phyloP scores from a whole-genome alignment of 2,329 filamentous ascomycete genomes.

The Aspergillus felis region DNA sequence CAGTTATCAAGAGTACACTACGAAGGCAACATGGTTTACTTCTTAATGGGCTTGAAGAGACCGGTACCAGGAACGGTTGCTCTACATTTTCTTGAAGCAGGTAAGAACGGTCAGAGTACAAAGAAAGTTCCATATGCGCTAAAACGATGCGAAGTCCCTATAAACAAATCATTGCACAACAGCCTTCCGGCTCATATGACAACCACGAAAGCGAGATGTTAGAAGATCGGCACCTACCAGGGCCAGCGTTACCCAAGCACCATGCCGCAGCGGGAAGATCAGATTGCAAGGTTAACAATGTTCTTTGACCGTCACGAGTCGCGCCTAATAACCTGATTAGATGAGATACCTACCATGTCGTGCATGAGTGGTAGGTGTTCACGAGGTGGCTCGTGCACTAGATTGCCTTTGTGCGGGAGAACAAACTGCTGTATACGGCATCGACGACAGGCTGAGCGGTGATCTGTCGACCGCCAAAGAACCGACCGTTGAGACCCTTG shows the following conservation, averaged over 20 bases:
- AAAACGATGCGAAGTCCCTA: constrained; percentile 20
- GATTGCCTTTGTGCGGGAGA: constrained; percentile 79
- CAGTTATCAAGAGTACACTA: not conserved
- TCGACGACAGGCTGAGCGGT: constrained; percentile 95
- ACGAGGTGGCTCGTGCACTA: constrained; percentile 38
- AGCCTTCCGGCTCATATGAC: constrained; percentile 19
- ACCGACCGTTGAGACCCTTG: constrained; percentile 93
- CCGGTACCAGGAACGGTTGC: not conserved
- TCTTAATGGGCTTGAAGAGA: not conserved
- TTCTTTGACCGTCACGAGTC: constrained; percentile 15
- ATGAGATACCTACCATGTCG: constrained; percentile 27
- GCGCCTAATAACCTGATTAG: constrained; percentile 26
- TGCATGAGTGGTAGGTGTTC: constrained; percentile 11
- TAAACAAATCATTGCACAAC: constrained; percentile 26
- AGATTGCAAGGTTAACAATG: constrained; percentile 10
- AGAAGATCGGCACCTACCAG: constrained; percentile 34
- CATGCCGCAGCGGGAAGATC: constrained; percentile 18
- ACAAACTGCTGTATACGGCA: constrained; percentile 96
- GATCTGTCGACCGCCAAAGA: constrained; percentile 89
- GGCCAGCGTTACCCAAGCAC: constrained; percentile 31
- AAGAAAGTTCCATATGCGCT: constrained; percentile 12
- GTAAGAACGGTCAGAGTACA: not conserved
- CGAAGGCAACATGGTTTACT: not conserved
- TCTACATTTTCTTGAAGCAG: no score
- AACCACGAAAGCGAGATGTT: constrained; percentile 18